Base-by-base conservation (phyloP, 257 asterid species). In the Echites panduratus region DNA sequence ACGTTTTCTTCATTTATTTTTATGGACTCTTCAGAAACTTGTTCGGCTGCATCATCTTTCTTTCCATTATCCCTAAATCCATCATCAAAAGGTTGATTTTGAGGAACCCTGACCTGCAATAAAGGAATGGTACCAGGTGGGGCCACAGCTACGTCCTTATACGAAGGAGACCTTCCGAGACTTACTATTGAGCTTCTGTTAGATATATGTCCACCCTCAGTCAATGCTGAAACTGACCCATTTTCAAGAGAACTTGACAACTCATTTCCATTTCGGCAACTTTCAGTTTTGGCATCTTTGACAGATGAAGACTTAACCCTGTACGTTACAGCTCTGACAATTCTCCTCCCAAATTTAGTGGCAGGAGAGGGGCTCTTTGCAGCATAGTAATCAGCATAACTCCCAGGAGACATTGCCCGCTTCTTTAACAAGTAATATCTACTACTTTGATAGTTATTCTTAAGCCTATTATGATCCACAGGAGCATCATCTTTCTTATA, bases 71-170 rank as follows among this genome's bases (percentile, higher is more conserved):
- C 83, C 68, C 70, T 80, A 73, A 66, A 73, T 53, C 72, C 86
- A 41, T 76, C 83, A 40, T 38, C 67, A 48, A 73, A 52, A 41
- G 77, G 78, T 71, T 84, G 92, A 78, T 84, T 81, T 71, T 75
- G 81, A 57, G 86, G 80, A 79, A 59, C 82, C 78, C 84, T 84
- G 57, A 67, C 87, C 81, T 90, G 96, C 81, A 94, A 78, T 87
- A 85, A 83, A 44, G 89, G 82, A 77, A 94, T 86, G 78, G 96
- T 84, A 75, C 98, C 98, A 1, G 98, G 98, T 24, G 96, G 98
- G 68, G 98, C 98, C 78, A 93, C 79, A 70, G 98, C 96, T 73
- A 93, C 98, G 77, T 93, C 98, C 91, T 93, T 93, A 76, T 93
- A 93, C 24, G 98, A 94, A 73, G 97, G 98, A 73, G 99, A 91